Percentiles rank a stretch among this genome's conserved stretches.
Conservation (phyloP, 2,329 filamentous ascomycete genomes). For the Colletotrichum melonis region DNA sequence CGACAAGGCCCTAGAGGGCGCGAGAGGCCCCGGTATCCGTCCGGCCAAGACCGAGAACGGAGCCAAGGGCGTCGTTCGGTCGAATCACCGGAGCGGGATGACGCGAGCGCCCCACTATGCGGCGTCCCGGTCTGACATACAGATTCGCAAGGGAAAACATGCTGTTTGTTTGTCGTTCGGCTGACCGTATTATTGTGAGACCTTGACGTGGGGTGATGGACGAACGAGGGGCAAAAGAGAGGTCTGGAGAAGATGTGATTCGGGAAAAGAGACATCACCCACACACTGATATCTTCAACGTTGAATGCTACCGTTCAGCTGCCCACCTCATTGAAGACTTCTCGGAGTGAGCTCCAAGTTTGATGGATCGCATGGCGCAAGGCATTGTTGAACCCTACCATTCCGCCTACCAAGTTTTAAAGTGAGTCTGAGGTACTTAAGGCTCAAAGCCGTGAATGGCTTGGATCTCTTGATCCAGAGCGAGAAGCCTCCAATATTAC, state of each 20-base stretch:
- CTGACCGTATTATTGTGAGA: not conserved
- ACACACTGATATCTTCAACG: no score
- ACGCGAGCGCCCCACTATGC: not conserved
- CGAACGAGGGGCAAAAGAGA: not conserved
- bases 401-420: no score
- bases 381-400: no score
- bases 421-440: no score
- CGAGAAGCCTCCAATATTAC: no score
- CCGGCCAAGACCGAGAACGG: constrained; percentile 26
- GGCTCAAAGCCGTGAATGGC: no score
- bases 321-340: no score
- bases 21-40: constrained; percentile 13
- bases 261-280: not conserved
- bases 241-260: not conserved
- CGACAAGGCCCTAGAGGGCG: not conserved
- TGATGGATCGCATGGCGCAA: no score
- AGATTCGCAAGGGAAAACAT: not conserved
- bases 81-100: constrained; percentile 27
- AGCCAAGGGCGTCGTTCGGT: not conserved
- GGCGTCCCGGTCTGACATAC: constrained; percentile 3
- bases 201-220: constrained; percentile 1
- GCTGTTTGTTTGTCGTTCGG: not conserved
- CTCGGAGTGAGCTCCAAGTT: no score
- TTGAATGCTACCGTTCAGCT: no score
- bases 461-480: no score